A percentile compares a stretch with the other conserved stretches of the same genome.
Conservation (phyloP, 1,284 basidiomycete species). For the Malassezia sympodialis region DNA sequence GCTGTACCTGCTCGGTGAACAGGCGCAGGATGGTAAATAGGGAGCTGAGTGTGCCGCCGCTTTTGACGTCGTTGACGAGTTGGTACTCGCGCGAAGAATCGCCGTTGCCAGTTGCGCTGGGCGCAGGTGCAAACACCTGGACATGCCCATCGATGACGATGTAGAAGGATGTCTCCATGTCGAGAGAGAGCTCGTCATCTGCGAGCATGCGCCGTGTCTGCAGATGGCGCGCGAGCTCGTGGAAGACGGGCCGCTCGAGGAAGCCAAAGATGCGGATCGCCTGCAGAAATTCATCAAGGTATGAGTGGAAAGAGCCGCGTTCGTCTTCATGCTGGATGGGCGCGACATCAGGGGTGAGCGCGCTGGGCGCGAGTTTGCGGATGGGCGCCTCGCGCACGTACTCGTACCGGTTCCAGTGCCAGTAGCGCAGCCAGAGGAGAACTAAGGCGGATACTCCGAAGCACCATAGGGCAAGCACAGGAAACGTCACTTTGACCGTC, state of each 20-base stretch:
- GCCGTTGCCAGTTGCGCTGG: conserved; percentile 10
- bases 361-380: conserved; percentile 15
- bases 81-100: conserved; percentile 29
- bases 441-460: conserved; percentile 22
- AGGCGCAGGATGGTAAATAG: conserved; percentile 88
- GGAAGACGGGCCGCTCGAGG: conserved; percentile 47
- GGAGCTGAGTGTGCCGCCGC: conserved; percentile 69
- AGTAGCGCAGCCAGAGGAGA: conserved; percentile 50
- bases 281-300: conserved; percentile 47
- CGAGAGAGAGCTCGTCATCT: conserved; percentile 41
- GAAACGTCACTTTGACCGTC: conserved; percentile 45
- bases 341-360: conserved; percentile 37
- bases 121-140: conserved; percentile 41
- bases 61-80: conserved; percentile 45
- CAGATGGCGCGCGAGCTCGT: conserved; percentile 45
- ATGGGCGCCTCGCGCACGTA: conserved; percentile 40
- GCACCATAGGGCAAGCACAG: conserved; percentile 33
- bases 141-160: conserved; percentile 47
- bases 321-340: conserved; percentile 24
- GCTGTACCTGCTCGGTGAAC: conserved; percentile 92
- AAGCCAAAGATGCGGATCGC: conserved; percentile 48
- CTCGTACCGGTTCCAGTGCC: conserved; percentile 44
- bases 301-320: conserved; percentile 41
- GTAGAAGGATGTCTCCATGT: conserved; percentile 43
- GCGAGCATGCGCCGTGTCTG: conserved; percentile 44